Conservation (phyloP, 345 rosid genomes). For the Eucalyptus leucophloia region DNA sequence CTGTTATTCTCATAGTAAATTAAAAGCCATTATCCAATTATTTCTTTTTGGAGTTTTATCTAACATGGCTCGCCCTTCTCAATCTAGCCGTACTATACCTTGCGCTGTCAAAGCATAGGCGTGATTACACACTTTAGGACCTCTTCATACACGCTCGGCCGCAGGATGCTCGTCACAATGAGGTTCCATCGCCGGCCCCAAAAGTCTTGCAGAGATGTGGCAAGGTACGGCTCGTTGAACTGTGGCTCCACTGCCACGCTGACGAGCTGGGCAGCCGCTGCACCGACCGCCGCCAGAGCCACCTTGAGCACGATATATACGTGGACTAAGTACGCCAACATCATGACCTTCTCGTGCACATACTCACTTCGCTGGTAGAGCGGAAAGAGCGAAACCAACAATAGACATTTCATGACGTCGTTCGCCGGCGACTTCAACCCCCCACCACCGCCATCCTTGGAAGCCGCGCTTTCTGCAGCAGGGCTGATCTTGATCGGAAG, state of each 20-base stretch:
- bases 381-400: background rate
- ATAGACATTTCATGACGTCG: background rate
- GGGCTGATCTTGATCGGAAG: constrained; percentile 3
- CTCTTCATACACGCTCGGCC: no score
- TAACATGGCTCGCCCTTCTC: background rate
- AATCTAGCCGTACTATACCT: background rate
- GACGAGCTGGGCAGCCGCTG: no score
- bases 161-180: no score
- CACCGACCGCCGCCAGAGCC: no score
- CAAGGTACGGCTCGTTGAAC: no score
- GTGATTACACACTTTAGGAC: background rate
- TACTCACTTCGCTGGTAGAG: background rate
- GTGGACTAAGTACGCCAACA: background rate
- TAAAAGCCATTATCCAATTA: no score
- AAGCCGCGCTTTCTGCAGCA: fast-evolving
- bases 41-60: no score
- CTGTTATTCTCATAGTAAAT: no score
- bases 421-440: background rate
- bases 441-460: background rate
- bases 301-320: background rate
- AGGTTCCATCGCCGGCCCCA: no score
- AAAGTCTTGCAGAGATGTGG: no score
- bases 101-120: background rate
- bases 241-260: no score
- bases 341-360: background rate